Conservation (phyloP, 2,329 filamentous ascomycete species). For the Xylaria arbuscula region DNA sequence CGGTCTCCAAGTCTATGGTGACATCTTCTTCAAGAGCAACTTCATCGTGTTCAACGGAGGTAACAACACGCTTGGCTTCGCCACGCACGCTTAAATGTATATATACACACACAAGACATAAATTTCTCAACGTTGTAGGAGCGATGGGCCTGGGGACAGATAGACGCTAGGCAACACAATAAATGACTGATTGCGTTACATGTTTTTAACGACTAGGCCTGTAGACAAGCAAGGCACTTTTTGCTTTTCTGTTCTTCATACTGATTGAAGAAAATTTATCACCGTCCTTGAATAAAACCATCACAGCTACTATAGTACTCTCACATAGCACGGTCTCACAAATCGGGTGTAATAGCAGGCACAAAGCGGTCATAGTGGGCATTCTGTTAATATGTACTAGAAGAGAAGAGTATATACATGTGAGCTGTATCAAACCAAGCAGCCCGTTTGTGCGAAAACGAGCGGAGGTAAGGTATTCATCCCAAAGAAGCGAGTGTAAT, state of each 20-base stretch:
- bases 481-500: constrained; percentile 29
- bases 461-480: constrained; percentile 16
- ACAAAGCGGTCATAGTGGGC: background rate
- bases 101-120: background rate
- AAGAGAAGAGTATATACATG: constrained; percentile 32
- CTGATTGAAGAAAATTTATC: no score
- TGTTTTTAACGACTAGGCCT: background rate
- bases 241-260: no score
- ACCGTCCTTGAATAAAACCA: no score
- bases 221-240: no score
- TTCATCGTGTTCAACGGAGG: constrained; percentile 68
- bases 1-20: constrained; percentile 70
- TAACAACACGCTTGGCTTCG: constrained; percentile 65
- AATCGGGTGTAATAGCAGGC: no score
- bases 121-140: background rate
- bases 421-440: constrained; percentile 16
- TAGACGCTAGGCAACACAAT: constrained; percentile 6
- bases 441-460: constrained; percentile 5
- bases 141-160: background rate
- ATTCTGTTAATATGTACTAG: constrained; percentile 8
- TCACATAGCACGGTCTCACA: background rate
- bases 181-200: background rate
- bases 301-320: no score
- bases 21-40: constrained; percentile 71
- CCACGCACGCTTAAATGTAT: constrained; percentile 61